These are phyloP conservation scores for Cyathus striatus DNA, from an alignment of 768 basidiomycete genomes.

Conservation along the genomic window DNA sequence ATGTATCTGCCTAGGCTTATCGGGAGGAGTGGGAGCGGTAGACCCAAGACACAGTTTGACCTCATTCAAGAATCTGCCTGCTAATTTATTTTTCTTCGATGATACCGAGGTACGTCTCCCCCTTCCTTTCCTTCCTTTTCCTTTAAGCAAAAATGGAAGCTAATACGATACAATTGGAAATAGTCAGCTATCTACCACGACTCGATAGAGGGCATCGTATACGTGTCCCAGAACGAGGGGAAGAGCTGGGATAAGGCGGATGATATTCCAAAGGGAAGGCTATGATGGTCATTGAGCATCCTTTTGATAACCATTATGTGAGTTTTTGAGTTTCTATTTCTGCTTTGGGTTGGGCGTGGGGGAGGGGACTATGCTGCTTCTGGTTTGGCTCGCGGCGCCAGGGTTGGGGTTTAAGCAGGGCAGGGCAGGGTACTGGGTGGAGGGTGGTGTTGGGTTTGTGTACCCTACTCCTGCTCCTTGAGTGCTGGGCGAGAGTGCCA, in stretches of 20 bases:
- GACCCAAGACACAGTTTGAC: constrained; percentile 44
- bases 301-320: constrained; percentile 75
- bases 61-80: constrained; percentile 69
- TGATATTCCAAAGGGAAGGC: constrained; percentile 55
- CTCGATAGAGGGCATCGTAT: constrained; percentile 56
- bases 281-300: constrained; percentile 78
- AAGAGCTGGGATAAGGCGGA: constrained; percentile 53
- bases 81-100: constrained; percentile 85
- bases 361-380: too few relatives aligned
- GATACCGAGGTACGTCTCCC: constrained; percentile 63
- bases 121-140: too few relatives aligned
- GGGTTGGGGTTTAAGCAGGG: not conserved
- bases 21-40: too few relatives aligned
- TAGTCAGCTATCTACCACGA: constrained; percentile 80
- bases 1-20: too few relatives aligned
- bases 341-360: too few relatives aligned
- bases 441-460: too few relatives aligned
- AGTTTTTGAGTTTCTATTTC: too few relatives aligned
- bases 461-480: too few relatives aligned
- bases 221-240: constrained; percentile 85
- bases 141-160: constrained; percentile 1
- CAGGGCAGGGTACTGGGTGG: too few relatives aligned
- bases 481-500: too few relatives aligned
- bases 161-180: constrained; percentile 5
- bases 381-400: not conserved